Percentiles rank a stretch among this genome's conserved stretches.
Evolutionary conservation across 768 basidiomycete species (phyloP).

Genomic region (Xerocomus spinulosus): DNA sequence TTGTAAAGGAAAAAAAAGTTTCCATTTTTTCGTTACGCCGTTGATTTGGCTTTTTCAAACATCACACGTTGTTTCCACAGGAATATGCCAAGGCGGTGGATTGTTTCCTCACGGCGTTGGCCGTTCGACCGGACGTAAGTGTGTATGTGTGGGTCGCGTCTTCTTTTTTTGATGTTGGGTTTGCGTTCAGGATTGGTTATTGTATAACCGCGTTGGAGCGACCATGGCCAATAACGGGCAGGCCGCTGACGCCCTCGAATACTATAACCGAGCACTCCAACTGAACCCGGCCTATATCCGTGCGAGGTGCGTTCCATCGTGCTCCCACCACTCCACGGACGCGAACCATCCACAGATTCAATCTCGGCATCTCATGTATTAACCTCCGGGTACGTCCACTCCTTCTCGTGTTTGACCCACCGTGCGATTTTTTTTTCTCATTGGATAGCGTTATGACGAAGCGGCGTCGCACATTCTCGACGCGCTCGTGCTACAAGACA

Average conservation of each 20-base stretch:
- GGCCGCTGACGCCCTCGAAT: conserved; percentile 76
- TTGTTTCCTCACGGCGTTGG: conserved; percentile 87
- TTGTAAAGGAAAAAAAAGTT: neutral
- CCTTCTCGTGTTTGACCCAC: no score
- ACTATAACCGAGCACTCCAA: conserved; percentile 82
- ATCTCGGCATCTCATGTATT: conserved; percentile 89
- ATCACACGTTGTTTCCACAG: conserved; percentile 35
- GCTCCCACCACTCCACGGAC: neutral
- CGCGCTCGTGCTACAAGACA: conserved; percentile 84
- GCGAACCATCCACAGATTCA: conserved; percentile 57
- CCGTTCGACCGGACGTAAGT: conserved; percentile 79
- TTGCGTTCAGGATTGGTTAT: conserved; percentile 69
- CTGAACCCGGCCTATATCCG: conserved; percentile 88
- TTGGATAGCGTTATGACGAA: conserved; percentile 69
- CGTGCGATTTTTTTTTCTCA: neutral
- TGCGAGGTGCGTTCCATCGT: conserved; percentile 52
- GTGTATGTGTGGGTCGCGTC: neutral
- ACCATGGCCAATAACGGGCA: conserved; percentile 87
- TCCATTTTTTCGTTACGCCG: neutral
- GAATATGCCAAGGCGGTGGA: conserved; percentile 91
- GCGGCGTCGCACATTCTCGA: conserved; percentile 85
- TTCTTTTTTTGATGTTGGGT: neutral
- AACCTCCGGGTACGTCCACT: conserved; percentile 63
- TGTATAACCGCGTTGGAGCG: conserved; percentile 93
- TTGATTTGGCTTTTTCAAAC: neutral